Evolutionary conservation across 768 basidiomycete genomes (phyloP).

Genomic region (Boletus vinaceobasis): DNA sequence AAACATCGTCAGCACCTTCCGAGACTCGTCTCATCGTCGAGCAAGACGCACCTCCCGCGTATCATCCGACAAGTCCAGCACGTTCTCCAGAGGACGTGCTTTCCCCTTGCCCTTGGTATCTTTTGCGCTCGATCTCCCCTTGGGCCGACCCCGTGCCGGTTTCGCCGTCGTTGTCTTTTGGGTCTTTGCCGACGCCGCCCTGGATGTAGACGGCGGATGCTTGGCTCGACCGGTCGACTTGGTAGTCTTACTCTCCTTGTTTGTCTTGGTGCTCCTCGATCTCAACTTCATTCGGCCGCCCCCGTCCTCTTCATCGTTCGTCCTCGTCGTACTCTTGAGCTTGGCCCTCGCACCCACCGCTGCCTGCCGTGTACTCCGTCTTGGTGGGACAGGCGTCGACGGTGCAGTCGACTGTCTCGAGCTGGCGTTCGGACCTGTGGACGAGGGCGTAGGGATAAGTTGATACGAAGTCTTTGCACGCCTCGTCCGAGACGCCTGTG

Average conservation of each 20-base stretch:
- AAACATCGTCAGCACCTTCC: not conserved
- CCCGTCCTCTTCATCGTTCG: constrained; percentile 8
- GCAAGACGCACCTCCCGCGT: constrained; percentile 26
- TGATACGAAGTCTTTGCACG: constrained; percentile 18
- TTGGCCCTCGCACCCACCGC: constrained; percentile 15
- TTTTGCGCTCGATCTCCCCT: constrained; percentile 11
- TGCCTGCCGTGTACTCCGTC: constrained; percentile 28
- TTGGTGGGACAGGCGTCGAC: constrained; percentile 16
- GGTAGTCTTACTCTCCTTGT: constrained; percentile 6
- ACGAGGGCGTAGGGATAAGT: constrained; percentile 26
- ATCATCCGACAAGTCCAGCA: constrained; percentile 30
- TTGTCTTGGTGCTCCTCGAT: constrained; percentile 9
- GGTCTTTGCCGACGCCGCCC: constrained; percentile 3
- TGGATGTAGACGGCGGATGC: constrained; percentile 10
- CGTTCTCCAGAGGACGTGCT: constrained; percentile 18
- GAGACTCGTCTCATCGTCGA: not conserved
- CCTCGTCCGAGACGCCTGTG: constrained; percentile 10
- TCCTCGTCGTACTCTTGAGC: constrained; percentile 1
- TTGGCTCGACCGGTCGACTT: constrained; percentile 8
- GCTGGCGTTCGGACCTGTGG: constrained; percentile 9
- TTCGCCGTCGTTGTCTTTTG: constrained; percentile 7
- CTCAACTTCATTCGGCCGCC: constrained; percentile 17
- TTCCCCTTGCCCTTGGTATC: constrained; percentile 28
- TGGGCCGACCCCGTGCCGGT: constrained; percentile 21
- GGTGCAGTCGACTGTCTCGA: constrained; percentile 13